These are phyloP conservation scores for Millerozyma acaciae DNA, from an alignment of 805 yeast genomes.

Conservation along the genomic window DNA sequence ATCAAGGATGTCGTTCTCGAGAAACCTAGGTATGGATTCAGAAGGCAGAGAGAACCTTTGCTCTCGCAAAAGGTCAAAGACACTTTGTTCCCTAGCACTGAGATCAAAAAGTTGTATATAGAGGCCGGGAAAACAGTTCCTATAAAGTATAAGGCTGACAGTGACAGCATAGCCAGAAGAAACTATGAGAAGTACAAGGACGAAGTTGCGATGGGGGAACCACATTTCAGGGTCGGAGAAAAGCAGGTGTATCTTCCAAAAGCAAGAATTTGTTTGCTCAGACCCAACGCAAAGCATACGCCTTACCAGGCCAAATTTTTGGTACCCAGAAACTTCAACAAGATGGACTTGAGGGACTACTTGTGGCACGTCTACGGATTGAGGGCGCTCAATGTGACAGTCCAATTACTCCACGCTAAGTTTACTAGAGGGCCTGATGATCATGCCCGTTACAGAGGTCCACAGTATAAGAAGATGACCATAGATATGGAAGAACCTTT, in stretches of 20 bases:
- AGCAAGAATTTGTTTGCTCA: conserved; percentile 71
- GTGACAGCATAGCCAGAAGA: conserved; percentile 36
- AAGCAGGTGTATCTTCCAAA: conserved; percentile 77
- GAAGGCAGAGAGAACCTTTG: conserved; percentile 35
- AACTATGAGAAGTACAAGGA: conserved; percentile 40
- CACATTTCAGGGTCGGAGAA: conserved; percentile 83
- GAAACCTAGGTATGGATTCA: conserved; percentile 36
- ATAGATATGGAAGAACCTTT: conserved; percentile 95
- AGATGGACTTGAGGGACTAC: conserved; percentile 91
- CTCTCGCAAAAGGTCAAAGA: conserved; percentile 37
- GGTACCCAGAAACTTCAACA: conserved; percentile 91
- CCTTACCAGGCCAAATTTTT: conserved; percentile 96
- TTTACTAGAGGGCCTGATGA: conserved; percentile 52
- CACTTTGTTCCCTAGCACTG: conserved; percentile 37
- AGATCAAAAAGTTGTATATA: conserved; percentile 29
- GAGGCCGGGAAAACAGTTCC: conserved; percentile 42
- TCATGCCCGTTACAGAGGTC: conserved; percentile 67
- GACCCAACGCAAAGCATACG: conserved; percentile 94
- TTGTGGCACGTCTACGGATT: conserved; percentile 86
- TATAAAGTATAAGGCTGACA: conserved; percentile 30
- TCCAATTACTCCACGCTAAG: conserved; percentile 73
- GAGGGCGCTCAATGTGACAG: conserved; percentile 83
- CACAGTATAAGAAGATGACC: conserved; percentile 93
- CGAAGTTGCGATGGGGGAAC: conserved; percentile 56
- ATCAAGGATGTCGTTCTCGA: conserved; percentile 35